Conservation (phyloP, 2,329 filamentous ascomycete genomes). For the Ophiostoma pallidulum region DNA sequence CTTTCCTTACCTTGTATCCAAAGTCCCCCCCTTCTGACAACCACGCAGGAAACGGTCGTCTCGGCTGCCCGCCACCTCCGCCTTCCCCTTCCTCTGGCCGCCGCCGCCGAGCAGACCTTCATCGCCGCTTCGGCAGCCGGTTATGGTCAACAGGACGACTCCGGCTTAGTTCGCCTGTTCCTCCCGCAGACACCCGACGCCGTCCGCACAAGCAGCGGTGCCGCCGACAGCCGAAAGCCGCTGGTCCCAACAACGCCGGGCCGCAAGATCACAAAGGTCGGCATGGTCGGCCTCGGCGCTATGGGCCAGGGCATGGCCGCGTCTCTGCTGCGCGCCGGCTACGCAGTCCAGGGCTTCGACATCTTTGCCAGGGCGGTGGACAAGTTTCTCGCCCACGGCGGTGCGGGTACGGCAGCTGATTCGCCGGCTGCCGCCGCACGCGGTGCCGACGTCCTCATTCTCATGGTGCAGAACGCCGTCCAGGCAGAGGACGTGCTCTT, state of each 20-base stretch:
- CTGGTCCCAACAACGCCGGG: constrained; percentile 18
- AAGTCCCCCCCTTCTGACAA: too few species aligned
- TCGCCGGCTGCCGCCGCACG: constrained; percentile 23
- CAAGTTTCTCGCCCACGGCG: constrained; percentile 21
- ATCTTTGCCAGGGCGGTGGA: constrained; percentile 23
- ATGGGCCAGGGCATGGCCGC: constrained; percentile 31
- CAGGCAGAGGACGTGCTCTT: constrained; percentile 9
- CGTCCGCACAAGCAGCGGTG: constrained; percentile 2
- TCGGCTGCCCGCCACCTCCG: not conserved
- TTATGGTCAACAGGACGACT: constrained; percentile 22
- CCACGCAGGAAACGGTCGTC: not conserved
- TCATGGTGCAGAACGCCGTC: constrained; percentile 17
- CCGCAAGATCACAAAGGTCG: constrained; percentile 23
- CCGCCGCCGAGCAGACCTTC: constrained; percentile 26
- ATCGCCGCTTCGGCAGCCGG: constrained; percentile 22
- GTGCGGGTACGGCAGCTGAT: constrained; percentile 17
- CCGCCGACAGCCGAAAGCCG: constrained; percentile 7
- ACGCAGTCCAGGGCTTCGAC: constrained; percentile 27
- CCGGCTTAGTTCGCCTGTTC: constrained; percentile 20
- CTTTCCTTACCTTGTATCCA: too few species aligned
- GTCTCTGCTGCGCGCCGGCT: constrained; percentile 25
- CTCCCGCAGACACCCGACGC: constrained; percentile 16
- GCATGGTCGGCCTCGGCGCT: constrained; percentile 28
- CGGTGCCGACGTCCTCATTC: constrained; percentile 24
- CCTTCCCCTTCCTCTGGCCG: constrained; percentile 29